These are phyloP conservation scores for Parmales sp. DNA, from an alignment of 108 stramenopile species.

Conservation along the genomic window DNA sequence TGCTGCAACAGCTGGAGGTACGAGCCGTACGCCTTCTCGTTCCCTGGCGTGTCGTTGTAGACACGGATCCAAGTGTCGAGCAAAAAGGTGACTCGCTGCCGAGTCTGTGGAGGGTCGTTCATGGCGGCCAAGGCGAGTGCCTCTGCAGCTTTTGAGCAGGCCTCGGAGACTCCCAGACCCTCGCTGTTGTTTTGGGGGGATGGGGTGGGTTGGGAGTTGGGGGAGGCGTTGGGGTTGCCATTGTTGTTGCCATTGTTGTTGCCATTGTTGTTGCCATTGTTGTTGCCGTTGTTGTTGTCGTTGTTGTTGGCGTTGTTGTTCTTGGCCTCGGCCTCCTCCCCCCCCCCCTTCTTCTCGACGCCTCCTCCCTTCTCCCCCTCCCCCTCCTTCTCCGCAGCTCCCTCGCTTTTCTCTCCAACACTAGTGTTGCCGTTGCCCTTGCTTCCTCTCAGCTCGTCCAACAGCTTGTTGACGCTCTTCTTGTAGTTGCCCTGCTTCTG, in stretches of 20 bases:
- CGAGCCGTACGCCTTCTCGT: slow-evolving; percentile 75
- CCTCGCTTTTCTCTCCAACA: too few relatives aligned
- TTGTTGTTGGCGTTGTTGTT: not conserved
- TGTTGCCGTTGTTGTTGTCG: slow-evolving; percentile 14
- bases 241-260: not conserved
- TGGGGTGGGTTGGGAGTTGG: not conserved
- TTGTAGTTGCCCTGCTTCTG: slow-evolving; percentile 52
- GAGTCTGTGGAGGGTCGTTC: slow-evolving; percentile 63
- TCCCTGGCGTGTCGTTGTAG: slow-evolving; percentile 61
- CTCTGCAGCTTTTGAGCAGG: slow-evolving; percentile 55
- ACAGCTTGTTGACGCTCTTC: slow-evolving; percentile 14
- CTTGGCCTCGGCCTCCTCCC: not conserved
- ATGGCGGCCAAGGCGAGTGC: slow-evolving; percentile 42
- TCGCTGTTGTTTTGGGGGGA: slow-evolving; percentile 5
- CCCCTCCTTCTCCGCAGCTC: too few relatives aligned
- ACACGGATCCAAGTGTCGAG: slow-evolving; percentile 93
- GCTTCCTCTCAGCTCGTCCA: slow-evolving; percentile 7
- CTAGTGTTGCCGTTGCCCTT: too few relatives aligned
- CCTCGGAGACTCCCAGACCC: slow-evolving; percentile 36
- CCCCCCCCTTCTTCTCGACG: too few relatives aligned
- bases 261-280: not conserved
- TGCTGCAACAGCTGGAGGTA: slow-evolving; percentile 81
- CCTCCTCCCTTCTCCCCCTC: too few relatives aligned
- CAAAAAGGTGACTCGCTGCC: slow-evolving; percentile 74
- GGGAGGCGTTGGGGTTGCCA: not conserved